Conservation (phyloP, 768 basidiomycete species). For the Astraeus odoratus region DNA sequence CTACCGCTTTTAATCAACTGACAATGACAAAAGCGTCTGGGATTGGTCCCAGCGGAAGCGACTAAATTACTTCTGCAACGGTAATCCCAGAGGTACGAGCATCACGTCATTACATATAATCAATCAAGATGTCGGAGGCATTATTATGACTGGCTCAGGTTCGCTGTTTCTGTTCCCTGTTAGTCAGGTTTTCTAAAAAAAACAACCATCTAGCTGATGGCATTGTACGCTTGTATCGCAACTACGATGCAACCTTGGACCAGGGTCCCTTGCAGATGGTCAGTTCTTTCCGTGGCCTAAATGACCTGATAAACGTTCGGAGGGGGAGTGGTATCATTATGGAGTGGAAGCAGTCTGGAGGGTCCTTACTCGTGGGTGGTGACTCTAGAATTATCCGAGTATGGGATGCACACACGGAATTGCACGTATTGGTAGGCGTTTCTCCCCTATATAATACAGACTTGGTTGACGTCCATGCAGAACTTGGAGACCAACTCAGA, state of each 20-base stretch:
- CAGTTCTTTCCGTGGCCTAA: conserved; percentile 85
- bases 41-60: conserved; percentile 84
- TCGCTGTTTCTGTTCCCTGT: conserved; percentile 18
- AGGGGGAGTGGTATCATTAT: conserved; percentile 80
- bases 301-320: conserved; percentile 66
- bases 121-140: conserved; percentile 91
- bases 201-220: conserved; percentile 69
- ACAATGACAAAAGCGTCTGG: conserved; percentile 59
- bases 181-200: not conserved
- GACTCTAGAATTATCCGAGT: conserved; percentile 84
- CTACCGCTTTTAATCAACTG: not conserved
- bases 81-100: conserved; percentile 71
- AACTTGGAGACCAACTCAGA: conserved; percentile 87
- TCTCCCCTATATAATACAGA: not conserved
- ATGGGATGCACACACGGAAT: conserved; percentile 95
- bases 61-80: conserved; percentile 82
- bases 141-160: conserved; percentile 86
- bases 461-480: conserved; percentile 32
- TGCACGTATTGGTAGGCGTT: conserved; percentile 54
- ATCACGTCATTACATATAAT: conserved; percentile 89
- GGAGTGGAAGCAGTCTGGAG: conserved; percentile 90
- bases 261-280: conserved; percentile 83
- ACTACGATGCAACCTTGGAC: conserved; percentile 73
- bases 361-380: conserved; percentile 82
- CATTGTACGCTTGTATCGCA: conserved; percentile 83